These are phyloP conservation scores for Glycine latifolia DNA, from an alignment of 306 rosid genomes.

Conservation along the genomic window DNA sequence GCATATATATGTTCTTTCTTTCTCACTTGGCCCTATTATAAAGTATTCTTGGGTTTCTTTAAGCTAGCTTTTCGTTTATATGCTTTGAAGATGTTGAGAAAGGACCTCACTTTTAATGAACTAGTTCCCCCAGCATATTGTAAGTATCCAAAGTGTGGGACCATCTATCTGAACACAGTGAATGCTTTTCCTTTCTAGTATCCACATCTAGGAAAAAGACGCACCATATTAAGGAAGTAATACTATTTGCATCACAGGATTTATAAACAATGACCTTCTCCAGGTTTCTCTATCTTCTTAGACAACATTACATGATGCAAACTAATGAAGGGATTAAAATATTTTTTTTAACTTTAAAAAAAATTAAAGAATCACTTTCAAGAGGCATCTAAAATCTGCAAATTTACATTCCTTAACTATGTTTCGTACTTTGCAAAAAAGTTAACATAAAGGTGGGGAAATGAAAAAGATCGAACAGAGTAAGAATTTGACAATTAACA, in stretches of 20 bases:
- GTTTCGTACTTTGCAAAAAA: conserved; percentile 23
- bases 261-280: conserved; percentile 41
- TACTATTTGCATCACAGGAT: conserved; percentile 22
- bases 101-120: conserved; percentile 57
- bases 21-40: conserved; percentile 43
- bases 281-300: conserved; percentile 20
- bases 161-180: conserved; percentile 45
- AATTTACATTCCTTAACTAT: conserved; percentile 16
- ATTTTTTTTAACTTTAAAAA: not conserved
- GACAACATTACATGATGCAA: conserved; percentile 33
- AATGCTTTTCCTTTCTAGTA: conserved; percentile 47
- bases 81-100: conserved; percentile 54
- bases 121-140: conserved; percentile 60
- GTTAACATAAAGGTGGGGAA: not conserved
- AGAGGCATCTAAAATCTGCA: conserved; percentile 40
- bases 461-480: not conserved
- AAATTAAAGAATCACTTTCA: conserved; percentile 34
- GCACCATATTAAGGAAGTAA: conserved; percentile 38
- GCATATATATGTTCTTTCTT: conserved; percentile 48
- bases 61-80: conserved; percentile 54
- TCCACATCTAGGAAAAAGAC: conserved; percentile 41
- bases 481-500: not conserved
- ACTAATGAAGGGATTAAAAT: not conserved
- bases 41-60: conserved; percentile 47
- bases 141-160: conserved; percentile 55